These are phyloP conservation scores for Jaapia argillacea DNA, from an alignment of 768 basidiomycete species.

Conservation along the genomic window DNA sequence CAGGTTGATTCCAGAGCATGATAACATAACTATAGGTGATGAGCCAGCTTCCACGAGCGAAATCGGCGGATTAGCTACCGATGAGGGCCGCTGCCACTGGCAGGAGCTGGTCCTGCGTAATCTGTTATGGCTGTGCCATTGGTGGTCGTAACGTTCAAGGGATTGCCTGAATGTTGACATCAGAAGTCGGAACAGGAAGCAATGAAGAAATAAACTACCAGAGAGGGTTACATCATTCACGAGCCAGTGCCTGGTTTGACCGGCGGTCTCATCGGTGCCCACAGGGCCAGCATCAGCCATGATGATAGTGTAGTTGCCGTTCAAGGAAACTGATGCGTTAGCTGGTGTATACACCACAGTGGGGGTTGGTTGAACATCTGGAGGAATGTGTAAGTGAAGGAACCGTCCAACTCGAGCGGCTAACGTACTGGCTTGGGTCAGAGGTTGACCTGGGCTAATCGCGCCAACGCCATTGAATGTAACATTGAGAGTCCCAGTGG, in stretches of 20 bases:
- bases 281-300: constrained; percentile 72
- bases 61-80: constrained; percentile 30
- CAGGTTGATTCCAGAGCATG: constrained; percentile 54
- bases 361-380: constrained; percentile 52
- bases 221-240: constrained; percentile 50
- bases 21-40: constrained; percentile 47
- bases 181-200: not conserved
- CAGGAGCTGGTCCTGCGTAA: constrained; percentile 66
- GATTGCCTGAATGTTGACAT: not conserved
- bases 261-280: constrained; percentile 44
- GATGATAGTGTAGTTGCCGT: constrained; percentile 50
- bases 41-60: constrained; percentile 1
- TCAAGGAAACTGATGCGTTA: constrained; percentile 34
- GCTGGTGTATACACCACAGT: constrained; percentile 39
- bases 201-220: constrained; percentile 19
- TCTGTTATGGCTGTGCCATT: constrained; percentile 43
- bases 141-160: constrained; percentile 27
- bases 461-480: constrained; percentile 38
- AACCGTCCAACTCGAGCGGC: not conserved
- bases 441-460: constrained; percentile 46
- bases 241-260: constrained; percentile 75
- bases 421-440: constrained; percentile 41
- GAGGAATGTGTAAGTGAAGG: not conserved
- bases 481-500: constrained; percentile 45
- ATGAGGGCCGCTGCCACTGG: constrained; percentile 63